phyloP scores from a whole-genome alignment of 371 early-diverging fungal species.

The Mucor indicus region DNA sequence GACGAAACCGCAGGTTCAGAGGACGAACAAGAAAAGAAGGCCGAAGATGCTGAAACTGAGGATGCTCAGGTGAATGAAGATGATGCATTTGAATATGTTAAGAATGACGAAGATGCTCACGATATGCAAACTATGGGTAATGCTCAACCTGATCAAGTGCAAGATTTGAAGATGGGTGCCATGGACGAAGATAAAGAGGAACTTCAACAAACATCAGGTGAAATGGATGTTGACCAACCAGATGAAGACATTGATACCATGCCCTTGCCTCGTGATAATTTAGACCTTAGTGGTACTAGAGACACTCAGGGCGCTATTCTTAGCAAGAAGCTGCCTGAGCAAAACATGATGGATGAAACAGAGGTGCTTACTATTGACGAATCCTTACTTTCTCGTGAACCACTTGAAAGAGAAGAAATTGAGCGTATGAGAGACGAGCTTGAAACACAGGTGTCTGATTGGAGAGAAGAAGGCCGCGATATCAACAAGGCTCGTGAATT shows the following conservation, averaged over 20 bases:
- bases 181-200: conserved; percentile 56
- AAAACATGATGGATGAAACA: conserved; percentile 25
- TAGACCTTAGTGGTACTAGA: conserved; percentile 23
- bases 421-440: conserved; percentile 62
- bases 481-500: conserved; percentile 68
- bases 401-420: conserved; percentile 57
- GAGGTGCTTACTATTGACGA: conserved; percentile 41
- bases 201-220: conserved; percentile 51
- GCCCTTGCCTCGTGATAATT: conserved; percentile 39
- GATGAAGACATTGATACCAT: conserved; percentile 36
- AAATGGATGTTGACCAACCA: conserved; percentile 55
- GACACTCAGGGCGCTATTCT: conserved; percentile 38
- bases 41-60: conserved; percentile 42
- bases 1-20: conserved; percentile 52
- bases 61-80: conserved; percentile 58
- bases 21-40: conserved; percentile 40
- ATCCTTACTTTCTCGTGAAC: conserved; percentile 52
- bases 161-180: conserved; percentile 54
- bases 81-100: conserved; percentile 70
- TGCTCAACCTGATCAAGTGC: conserved; percentile 73
- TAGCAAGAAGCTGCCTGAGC: conserved; percentile 32
- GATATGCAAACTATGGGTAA: conserved; percentile 77
- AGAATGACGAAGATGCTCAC: conserved; percentile 72
- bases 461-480: conserved; percentile 62
- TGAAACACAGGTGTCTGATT: conserved; percentile 53